Percentiles rank a stretch among this genome's conserved stretches.
Evolutionary conservation across 1,284 basidiomycete genomes (phyloP).

Genomic region (Takashimella tepidaria): DNA sequence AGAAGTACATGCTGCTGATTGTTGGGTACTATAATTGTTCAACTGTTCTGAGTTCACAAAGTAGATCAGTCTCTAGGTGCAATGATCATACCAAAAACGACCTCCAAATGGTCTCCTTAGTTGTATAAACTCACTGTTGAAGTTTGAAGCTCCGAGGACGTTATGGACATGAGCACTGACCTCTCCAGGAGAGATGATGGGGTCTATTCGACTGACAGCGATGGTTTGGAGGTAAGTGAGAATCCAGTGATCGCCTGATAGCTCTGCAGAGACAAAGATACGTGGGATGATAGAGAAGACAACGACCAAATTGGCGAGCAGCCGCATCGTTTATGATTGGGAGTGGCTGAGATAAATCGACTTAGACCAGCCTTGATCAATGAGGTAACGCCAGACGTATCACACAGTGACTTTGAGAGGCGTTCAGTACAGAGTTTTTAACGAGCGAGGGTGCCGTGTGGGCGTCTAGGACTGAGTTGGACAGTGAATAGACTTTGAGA

Average conservation of each 20-base stretch:
- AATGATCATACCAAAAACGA: too few species aligned
- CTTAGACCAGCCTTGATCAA: too few species aligned
- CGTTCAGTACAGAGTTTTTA: too few species aligned
- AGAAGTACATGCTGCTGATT: constrained; percentile 23
- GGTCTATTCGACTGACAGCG: constrained; percentile 32
- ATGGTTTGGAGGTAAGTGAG: not conserved
- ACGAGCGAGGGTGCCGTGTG: too few species aligned
- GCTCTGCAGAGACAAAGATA: not conserved
- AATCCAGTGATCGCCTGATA: not conserved
- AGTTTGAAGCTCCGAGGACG: constrained; percentile 42
- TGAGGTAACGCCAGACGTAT: too few species aligned
- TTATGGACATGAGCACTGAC: constrained; percentile 44
- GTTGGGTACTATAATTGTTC: constrained; percentile 15
- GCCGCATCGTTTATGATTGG: too few species aligned
- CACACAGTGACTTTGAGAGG: too few species aligned
- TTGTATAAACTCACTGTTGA: constrained; percentile 18
- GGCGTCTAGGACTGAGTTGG: too few species aligned
- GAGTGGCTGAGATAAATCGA: too few species aligned
- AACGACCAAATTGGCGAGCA: not conserved
- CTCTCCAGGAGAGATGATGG: constrained; percentile 41
- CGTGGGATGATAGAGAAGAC: not conserved
- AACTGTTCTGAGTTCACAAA: constrained; percentile 19
- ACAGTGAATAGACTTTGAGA: too few species aligned
- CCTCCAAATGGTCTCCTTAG: too few species aligned
- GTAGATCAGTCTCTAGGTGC: too few species aligned